A percentile compares a stretch with the other conserved stretches of the same genome.
These are phyloP conservation scores for Neopestalotiopsis sp. DNA, from an alignment of 2,329 filamentous ascomycete species.

Conservation along the genomic window DNA sequence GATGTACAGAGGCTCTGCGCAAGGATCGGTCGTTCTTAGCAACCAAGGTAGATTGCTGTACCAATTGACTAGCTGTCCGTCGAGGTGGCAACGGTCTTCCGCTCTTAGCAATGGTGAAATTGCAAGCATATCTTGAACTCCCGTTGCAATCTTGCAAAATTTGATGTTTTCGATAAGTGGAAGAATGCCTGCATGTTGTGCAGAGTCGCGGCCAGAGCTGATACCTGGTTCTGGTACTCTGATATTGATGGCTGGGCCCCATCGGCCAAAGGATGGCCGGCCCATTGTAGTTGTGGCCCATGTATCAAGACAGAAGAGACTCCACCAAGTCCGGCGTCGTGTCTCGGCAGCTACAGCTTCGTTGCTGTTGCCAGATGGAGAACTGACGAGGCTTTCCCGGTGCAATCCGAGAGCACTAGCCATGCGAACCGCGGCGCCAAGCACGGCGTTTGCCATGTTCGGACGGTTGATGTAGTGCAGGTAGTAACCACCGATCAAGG, in stretches of 20 bases:
- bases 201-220: conserved; percentile 54
- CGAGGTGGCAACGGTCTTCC: conserved; percentile 70
- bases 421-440: conserved; percentile 75
- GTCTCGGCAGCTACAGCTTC: conserved; percentile 63
- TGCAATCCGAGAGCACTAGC: conserved; percentile 77
- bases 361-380: conserved; percentile 40
- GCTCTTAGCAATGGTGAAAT: conserved; percentile 70
- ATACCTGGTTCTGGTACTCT: conserved; percentile 62
- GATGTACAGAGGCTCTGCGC: conserved; percentile 72
- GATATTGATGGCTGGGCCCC: conserved; percentile 72
- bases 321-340: conserved; percentile 76
- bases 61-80: conserved; percentile 74
- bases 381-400: conserved; percentile 59
- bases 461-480: conserved; percentile 80
- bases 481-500: conserved; percentile 76
- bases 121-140: conserved; percentile 77
- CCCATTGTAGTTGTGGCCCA: conserved; percentile 77
- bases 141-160: conserved; percentile 80
- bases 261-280: conserved; percentile 71
- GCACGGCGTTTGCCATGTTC: conserved; percentile 76
- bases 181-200: conserved; percentile 68
- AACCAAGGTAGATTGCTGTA: conserved; percentile 73
- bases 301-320: conserved; percentile 74
- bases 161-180: conserved; percentile 78
- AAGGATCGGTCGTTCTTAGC: conserved; percentile 68